phyloP scores from a whole-genome alignment of 176 grass and related monocot genomes.

The Musa schizocarpa region DNA sequence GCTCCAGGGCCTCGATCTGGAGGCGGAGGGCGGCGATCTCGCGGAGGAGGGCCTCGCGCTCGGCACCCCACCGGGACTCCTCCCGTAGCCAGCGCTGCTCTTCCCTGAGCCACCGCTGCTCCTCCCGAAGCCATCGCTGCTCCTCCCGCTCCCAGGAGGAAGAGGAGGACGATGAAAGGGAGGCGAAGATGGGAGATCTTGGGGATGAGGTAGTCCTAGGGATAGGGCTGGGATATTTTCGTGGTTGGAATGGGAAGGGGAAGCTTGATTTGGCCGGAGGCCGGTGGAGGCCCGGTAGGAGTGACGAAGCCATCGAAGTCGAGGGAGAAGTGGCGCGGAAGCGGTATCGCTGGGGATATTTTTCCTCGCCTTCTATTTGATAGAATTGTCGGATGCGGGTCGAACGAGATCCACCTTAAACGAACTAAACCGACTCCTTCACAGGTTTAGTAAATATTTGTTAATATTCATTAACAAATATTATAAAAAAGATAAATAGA shows the following conservation, averaged over 20 bases:
- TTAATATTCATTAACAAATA: no score
- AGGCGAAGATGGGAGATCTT: not conserved
- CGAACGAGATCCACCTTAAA: not conserved
- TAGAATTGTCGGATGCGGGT: not conserved
- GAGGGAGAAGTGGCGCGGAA: constrained; percentile 15
- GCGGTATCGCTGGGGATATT: not conserved
- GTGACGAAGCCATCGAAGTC: constrained; percentile 20
- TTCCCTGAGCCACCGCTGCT: constrained; percentile 68
- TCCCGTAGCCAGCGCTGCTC: constrained; percentile 73
- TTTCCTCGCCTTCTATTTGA: not conserved
- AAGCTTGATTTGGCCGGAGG: constrained; percentile 6
- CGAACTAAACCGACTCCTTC: not conserved
- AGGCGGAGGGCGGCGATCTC: constrained; percentile 55
- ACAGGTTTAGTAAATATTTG: no score
- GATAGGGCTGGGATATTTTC: not conserved
- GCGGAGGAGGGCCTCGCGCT: constrained; percentile 53
- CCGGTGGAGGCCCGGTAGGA: constrained; percentile 28
- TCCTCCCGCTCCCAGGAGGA: constrained; percentile 70
- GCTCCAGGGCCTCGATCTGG: constrained; percentile 49
- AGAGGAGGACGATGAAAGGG: not conserved
- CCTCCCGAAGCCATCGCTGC: constrained; percentile 67
- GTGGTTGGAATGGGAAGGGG: not conserved
- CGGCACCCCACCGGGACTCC: constrained; percentile 58
- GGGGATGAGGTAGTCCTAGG: not conserved
- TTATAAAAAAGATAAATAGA: no score